Evolutionary conservation across 83 land plant genomes (phyloP).

Genomic region (Picea abies): DNA sequence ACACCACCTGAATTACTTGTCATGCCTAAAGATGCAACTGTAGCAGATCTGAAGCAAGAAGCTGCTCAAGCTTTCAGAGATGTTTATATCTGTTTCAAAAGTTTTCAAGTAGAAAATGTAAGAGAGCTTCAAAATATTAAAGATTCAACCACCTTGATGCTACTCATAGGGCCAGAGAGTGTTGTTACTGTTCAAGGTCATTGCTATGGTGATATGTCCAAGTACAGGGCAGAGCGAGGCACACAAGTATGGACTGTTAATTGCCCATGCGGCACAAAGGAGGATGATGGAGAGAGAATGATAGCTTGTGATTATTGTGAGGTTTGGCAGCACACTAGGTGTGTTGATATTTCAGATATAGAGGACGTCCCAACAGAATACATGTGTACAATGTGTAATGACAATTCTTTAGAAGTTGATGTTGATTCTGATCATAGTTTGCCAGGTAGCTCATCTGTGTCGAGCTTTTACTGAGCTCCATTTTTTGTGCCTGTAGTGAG

Average conservation of each 20-base stretch:
- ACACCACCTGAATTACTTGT: constrained; percentile 67
- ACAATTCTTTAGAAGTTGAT: neutral
- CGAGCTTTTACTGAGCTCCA: neutral
- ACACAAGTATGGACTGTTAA: constrained; percentile 62
- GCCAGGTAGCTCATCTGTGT: neutral
- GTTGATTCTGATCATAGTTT: neutral
- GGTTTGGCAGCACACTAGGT: constrained; percentile 71
- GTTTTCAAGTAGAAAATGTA: constrained; percentile 49
- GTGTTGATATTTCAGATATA: constrained; percentile 40
- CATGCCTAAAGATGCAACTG: constrained; percentile 45
- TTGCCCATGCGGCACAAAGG: constrained; percentile 64
- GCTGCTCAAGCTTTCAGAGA: constrained; percentile 56
- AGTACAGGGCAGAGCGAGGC: constrained; percentile 59
- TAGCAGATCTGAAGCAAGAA: constrained; percentile 58
- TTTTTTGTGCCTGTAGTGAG: neutral
- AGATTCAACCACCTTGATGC: constrained; percentile 30
- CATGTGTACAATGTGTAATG: constrained; percentile 36
- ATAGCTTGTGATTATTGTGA: constrained; percentile 66
- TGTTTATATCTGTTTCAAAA: constrained; percentile 45
- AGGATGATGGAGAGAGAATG: constrained; percentile 82
- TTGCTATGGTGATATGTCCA: constrained; percentile 26
- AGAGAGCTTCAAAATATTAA: constrained; percentile 33
- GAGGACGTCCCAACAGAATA: constrained; percentile 45
- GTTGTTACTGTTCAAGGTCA: constrained; percentile 43
- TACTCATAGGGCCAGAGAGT: constrained; percentile 26